Percentiles rank a stretch among this genome's conserved stretches.
These are phyloP conservation scores for Umbelopsis ramanniana DNA, from an alignment of 192 early-diverging fungal species.

Conservation along the genomic window DNA sequence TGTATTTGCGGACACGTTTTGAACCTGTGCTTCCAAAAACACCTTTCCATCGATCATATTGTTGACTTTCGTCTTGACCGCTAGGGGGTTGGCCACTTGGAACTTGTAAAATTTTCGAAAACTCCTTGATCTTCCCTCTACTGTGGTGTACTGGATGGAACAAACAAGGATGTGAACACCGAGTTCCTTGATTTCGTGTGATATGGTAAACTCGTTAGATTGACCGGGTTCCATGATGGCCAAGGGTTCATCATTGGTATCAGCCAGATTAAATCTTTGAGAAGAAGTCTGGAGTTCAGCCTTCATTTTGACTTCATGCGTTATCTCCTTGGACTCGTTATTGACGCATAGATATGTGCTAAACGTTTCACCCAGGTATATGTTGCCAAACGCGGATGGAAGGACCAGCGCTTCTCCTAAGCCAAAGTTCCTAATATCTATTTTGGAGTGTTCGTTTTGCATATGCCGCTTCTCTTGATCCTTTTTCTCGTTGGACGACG, in stretches of 20 bases:
- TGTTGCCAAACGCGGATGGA: slow-evolving; percentile 87
- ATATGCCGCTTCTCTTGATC: neutral
- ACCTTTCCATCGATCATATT: slow-evolving; percentile 68
- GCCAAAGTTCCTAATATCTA: slow-evolving; percentile 63
- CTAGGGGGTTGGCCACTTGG: slow-evolving; percentile 93
- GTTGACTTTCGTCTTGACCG: slow-evolving; percentile 97
- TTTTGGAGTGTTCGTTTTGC: neutral
- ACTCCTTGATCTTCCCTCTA: slow-evolving; percentile 67
- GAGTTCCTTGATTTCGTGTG: slow-evolving; percentile 96
- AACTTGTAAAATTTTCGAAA: slow-evolving; percentile 96
- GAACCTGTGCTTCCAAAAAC: slow-evolving; percentile 92
- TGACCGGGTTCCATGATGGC: slow-evolving; percentile 66
- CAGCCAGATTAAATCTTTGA: slow-evolving; percentile 75
- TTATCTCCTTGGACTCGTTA: slow-evolving; percentile 74
- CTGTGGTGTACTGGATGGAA: slow-evolving; percentile 76
- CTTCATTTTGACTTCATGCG: slow-evolving; percentile 75
- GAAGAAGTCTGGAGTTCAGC: slow-evolving; percentile 88
- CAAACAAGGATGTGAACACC: slow-evolving; percentile 92
- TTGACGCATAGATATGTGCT: slow-evolving; percentile 83
- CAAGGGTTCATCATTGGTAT: slow-evolving; percentile 52
- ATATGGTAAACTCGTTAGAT: slow-evolving; percentile 75
- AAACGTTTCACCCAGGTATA: slow-evolving; percentile 96
- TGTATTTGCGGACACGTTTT: slow-evolving; percentile 76
- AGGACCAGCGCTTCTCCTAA: slow-evolving; percentile 75
- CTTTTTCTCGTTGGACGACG: slow-evolving; percentile 7